phyloP scores from a whole-genome alignment of 345 rosid species.

The Erysimum cheiranthoides region DNA sequence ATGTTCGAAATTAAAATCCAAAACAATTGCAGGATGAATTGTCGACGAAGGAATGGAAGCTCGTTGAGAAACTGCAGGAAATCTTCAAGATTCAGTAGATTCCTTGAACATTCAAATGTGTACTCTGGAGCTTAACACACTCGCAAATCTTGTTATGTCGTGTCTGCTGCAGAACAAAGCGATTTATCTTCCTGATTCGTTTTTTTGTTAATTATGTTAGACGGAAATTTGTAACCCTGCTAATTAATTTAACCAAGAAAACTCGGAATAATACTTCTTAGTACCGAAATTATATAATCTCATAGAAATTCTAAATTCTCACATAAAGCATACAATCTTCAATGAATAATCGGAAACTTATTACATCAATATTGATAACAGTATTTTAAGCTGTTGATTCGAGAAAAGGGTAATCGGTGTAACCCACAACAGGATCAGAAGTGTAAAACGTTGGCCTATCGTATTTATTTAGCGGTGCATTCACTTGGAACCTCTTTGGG shows the following conservation, averaged over 20 bases:
- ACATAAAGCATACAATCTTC: no score
- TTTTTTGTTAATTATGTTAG: no score
- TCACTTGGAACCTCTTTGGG: conserved; percentile 64
- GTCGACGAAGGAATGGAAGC: conserved; percentile 65
- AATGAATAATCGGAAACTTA: no score
- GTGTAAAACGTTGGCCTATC: conserved; percentile 56
- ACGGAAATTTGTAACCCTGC: no score
- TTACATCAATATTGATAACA: background rate
- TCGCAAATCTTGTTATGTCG: conserved; percentile 7
- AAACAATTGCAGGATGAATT: conserved; percentile 65
- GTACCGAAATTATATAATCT: no score
- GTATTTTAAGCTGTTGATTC: conserved; percentile 38
- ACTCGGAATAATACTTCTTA: no score
- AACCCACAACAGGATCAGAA: conserved; percentile 54
- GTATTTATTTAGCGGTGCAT: conserved; percentile 64
- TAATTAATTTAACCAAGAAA: no score
- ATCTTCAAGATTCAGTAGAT: conserved; percentile 70
- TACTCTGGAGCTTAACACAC: conserved; percentile 22
- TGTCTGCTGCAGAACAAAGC: conserved; percentile 29
- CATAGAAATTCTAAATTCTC: no score
- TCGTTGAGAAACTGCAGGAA: conserved; percentile 70
- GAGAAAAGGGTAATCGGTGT: conserved; percentile 75
- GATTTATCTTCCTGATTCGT: conserved; percentile 14
- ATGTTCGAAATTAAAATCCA: background rate
- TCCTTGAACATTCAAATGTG: background rate